Evolutionary conservation across 2,329 filamentous ascomycete species (phyloP), one percentile per base, ranked within the genome.

Genomic region (Lasiodiplodia sp.): DNA sequence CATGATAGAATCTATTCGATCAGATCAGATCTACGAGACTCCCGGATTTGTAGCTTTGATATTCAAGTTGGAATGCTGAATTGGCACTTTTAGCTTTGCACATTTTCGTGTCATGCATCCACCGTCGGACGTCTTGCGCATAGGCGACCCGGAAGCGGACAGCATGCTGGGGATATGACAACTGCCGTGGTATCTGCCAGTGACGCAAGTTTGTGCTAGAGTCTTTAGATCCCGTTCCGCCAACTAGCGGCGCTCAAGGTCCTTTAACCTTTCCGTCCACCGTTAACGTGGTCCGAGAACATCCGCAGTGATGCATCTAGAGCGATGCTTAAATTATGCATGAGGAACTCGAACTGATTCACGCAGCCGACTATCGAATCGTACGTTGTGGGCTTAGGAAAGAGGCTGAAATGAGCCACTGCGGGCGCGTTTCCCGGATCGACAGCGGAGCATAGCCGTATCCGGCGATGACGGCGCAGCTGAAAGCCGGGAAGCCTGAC

Each of bases 391-490:
- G 40, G n/a, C 58, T 63, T 34, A 34, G 28, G 23, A 23, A 63
- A 63, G 25, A 63, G 40, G 58, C 18, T 51, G 40, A 49, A 60
- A 4, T 37, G 49, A 49, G 40, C 58, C 40, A 62, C 47, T 12
- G 47, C 58, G 58, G 40, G 34, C n/a, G 31, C 21, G 57, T 37
- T 60, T 60, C 38, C 37, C 57, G 47, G 58, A 63, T 63, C 58
- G 25, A 49, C 58, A 18, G 37, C 38, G 58, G 58, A 63, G 40
- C 40, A 37, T n/a, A 31, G 58, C 58, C 58, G 44, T 34, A 63
- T 63, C 23, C 25, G 58, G 58, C 21, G 16, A 63, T 49, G 58
- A 63, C 40, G 58, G 58, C 58, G 58, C 58, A 49, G 58, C 40
- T 34, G 58, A 47, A n/a, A 11, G 23, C 37, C 38, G 57, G 44